phyloP scores from a whole-genome alignment of 306 rosid species.

The Vigna trinervia region DNA sequence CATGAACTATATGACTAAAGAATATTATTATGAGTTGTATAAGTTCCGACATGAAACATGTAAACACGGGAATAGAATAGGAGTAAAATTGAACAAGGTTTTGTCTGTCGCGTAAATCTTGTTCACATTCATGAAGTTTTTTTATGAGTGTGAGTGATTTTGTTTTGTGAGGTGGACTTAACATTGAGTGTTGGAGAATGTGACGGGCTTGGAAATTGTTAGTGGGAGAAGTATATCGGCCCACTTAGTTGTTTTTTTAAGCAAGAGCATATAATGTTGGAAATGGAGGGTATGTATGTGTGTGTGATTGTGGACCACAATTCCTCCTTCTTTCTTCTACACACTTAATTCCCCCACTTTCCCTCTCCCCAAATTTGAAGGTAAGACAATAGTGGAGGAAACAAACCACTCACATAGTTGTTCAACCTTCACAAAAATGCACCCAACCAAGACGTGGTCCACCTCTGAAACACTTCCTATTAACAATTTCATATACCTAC shows the following conservation, averaged over 20 bases:
- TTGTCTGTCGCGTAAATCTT: too few species aligned
- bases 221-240: background rate
- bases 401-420: background rate
- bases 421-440: conserved; percentile 18
- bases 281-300: background rate
- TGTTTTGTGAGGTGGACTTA: background rate
- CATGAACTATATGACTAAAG: too few species aligned
- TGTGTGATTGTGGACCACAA: conserved; percentile 34
- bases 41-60: too few species aligned
- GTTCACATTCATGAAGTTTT: too few species aligned
- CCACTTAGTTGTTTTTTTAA: background rate
- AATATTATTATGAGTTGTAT: too few species aligned
- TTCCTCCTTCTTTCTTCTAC: background rate
- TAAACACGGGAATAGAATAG: too few species aligned
- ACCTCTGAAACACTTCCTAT: background rate
- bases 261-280: background rate
- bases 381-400: conserved; percentile 32
- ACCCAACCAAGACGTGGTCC: conserved; percentile 22
- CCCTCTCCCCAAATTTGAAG: background rate
- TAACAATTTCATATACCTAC: background rate
- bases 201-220: too few species aligned
- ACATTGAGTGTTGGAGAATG: background rate
- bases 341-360: background rate
- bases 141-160: too few species aligned
- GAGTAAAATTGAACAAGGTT: too few species aligned